phyloP scores from a whole-genome alignment of 2,329 filamentous ascomycete species.

The Ophiostoma sp. region DNA sequence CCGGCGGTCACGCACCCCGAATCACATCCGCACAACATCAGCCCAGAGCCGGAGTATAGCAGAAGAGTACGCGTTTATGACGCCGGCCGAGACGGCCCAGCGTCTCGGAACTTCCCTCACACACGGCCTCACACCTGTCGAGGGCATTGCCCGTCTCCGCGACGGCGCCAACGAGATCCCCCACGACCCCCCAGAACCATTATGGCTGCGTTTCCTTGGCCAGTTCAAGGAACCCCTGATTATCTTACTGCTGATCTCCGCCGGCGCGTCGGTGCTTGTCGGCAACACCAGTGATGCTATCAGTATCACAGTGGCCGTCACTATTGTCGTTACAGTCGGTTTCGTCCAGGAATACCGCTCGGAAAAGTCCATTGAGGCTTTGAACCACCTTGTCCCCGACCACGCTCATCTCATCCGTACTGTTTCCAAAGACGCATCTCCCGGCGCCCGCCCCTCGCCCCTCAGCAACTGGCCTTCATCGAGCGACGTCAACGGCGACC shows the following conservation, averaged over 20 bases:
- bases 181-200: slow-evolving; percentile 86
- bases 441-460: slow-evolving; percentile 40
- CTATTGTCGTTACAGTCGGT: slow-evolving; percentile 92
- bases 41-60: slow-evolving; percentile 50
- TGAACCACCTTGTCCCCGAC: slow-evolving; percentile 92
- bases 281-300: slow-evolving; percentile 93
- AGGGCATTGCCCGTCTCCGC: slow-evolving; percentile 76
- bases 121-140: slow-evolving; percentile 75
- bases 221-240: slow-evolving; percentile 98
- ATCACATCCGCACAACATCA: slow-evolving; percentile 32
- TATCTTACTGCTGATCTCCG: slow-evolving; percentile 84
- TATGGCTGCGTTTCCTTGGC: slow-evolving; percentile 93
- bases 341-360: slow-evolving; percentile 98
- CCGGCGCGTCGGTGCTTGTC: slow-evolving; percentile 82
- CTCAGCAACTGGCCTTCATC: slow-evolving; percentile 48
- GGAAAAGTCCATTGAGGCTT: slow-evolving; percentile 92
- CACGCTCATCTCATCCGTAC: slow-evolving; percentile 87
- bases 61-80: slow-evolving; percentile 66
- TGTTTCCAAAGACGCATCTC: slow-evolving; percentile 42
- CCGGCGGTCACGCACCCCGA: slow-evolving; percentile 27
- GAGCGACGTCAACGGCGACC: slow-evolving; percentile 34
- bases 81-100: slow-evolving; percentile 74
- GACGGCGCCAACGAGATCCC: slow-evolving; percentile 92
- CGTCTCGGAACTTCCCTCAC: slow-evolving; percentile 79
- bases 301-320: slow-evolving; percentile 93